Evolutionary conservation across 2,329 filamentous ascomycete species (phyloP), one percentile per base, ranked within the genome.

Genomic region (Bipolaris victoriae): DNA sequence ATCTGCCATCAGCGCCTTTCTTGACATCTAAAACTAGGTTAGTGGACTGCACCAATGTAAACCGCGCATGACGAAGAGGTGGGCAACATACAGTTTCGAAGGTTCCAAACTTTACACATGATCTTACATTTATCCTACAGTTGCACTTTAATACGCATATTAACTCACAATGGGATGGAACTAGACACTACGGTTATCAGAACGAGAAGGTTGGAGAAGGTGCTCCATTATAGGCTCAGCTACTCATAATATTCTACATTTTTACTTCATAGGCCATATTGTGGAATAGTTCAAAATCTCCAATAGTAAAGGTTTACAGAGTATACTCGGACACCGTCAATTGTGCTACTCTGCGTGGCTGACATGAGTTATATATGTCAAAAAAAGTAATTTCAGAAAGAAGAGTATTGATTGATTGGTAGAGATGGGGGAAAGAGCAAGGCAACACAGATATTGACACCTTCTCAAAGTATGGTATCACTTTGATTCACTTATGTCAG

Each of bases 111-210:
- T 22, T 20, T 1, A 20, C n/a, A 22, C 5, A 40, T 20, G 7
- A 20, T 40, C 37, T 40, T 40, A 40, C 18, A 40, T 5, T 7
- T 20, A 16, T 9, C 6, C 18, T 22, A 20, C 2, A 40, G 31
- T 26, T 72, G 1, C 53, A 52, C 5, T 66, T 72, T 53, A 73
- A 75, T 43, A 73, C 69, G 1, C 71, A 75, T 29, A 56, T 44
- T 52, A 44, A 49, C 3, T 54, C 52, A 9, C 68, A 74, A 41
- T 72, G 71, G 70, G 71, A 74, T 22, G 37, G 37, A 20, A 40
- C 37, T 7, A 40, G 37, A 40, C 37, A 40, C 10, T 40, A 40
- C 18, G 37, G 37, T 9, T 40, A 40, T 20, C 37, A 40, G 16
- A 16, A 40, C 18, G 37, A 40, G 37, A 40, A 40, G 37, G 37